These are phyloP conservation scores for Termitomyces eurrhizus DNA, from an alignment of 768 basidiomycete species.

Conservation along the genomic window DNA sequence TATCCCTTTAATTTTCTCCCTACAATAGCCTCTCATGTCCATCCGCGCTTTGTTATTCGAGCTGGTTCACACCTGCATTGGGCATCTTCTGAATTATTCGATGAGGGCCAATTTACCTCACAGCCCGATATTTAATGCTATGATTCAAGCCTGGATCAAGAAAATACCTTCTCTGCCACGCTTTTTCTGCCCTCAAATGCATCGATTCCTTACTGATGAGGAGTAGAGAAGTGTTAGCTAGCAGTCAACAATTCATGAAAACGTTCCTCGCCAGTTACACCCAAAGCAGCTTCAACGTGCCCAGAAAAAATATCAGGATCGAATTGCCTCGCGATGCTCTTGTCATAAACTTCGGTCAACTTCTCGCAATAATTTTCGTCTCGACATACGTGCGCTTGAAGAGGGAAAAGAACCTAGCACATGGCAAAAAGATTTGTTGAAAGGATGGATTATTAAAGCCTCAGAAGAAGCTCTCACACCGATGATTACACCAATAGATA, in stretches of 20 bases:
- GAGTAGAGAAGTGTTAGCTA: too few relatives aligned
- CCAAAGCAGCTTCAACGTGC: background rate
- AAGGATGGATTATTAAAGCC: background rate
- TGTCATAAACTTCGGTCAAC: background rate
- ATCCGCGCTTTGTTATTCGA: background rate
- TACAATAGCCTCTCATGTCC: background rate
- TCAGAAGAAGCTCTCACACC: background rate
- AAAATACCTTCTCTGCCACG: background rate
- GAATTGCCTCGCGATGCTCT: background rate
- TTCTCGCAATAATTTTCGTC: background rate
- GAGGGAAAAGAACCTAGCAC: background rate
- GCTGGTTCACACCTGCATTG: background rate
- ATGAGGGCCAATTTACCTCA: background rate
- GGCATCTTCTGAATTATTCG: background rate
- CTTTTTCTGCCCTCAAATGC: background rate
- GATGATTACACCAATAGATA: background rate
- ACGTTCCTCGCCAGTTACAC: background rate
- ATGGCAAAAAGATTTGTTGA: background rate
- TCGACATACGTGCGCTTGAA: background rate
- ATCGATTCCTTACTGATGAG: background rate
- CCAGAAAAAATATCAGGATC: background rate
- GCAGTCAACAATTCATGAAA: background rate
- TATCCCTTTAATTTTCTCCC: background rate
- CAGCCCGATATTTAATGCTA: background rate
- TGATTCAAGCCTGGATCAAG: background rate